Percentiles rank a stretch among this genome's conserved stretches.
Conservation (phyloP, 371 early-diverging fungal species). For the Gilbertella persicaria region DNA sequence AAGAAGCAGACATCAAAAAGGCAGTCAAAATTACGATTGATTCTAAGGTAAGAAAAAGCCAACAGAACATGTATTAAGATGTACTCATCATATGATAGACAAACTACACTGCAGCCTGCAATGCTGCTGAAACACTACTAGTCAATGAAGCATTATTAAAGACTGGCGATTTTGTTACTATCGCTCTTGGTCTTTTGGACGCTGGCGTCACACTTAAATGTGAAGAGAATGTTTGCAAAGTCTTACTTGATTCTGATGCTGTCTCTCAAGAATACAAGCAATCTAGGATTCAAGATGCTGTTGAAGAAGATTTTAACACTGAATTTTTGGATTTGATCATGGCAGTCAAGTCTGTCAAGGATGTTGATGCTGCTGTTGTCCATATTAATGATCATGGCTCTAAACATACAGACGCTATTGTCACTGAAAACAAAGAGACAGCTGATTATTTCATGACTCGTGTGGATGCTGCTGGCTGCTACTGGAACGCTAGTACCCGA, state of each 20-base stretch:
- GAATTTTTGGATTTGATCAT: constrained; percentile 89
- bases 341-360: constrained; percentile 79
- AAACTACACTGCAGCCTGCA: constrained; percentile 96
- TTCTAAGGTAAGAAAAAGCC: constrained; percentile 65
- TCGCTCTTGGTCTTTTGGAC: constrained; percentile 59
- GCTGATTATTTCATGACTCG: constrained; percentile 87
- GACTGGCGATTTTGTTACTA: constrained; percentile 42
- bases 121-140: constrained; percentile 91
- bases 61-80: not conserved
- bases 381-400: constrained; percentile 93
- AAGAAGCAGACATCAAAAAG: constrained; percentile 72
- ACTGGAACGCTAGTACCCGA: constrained; percentile 94
- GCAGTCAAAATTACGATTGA: constrained; percentile 83
- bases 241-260: constrained; percentile 17
- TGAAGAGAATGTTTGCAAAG: constrained; percentile 40
- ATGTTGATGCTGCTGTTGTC: constrained; percentile 79
- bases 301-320: constrained; percentile 74
- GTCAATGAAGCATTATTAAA: constrained; percentile 66
- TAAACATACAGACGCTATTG: constrained; percentile 93
- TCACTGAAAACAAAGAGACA: constrained; percentile 73
- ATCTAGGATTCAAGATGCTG: constrained; percentile 27
- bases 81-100: constrained; percentile 49
- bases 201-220: constrained; percentile 67
- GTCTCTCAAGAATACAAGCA: constrained; percentile 19
- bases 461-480: constrained; percentile 97